phyloP scores from a whole-genome alignment of 192 early-diverging fungal species.

The Backusella australiensis region DNA sequence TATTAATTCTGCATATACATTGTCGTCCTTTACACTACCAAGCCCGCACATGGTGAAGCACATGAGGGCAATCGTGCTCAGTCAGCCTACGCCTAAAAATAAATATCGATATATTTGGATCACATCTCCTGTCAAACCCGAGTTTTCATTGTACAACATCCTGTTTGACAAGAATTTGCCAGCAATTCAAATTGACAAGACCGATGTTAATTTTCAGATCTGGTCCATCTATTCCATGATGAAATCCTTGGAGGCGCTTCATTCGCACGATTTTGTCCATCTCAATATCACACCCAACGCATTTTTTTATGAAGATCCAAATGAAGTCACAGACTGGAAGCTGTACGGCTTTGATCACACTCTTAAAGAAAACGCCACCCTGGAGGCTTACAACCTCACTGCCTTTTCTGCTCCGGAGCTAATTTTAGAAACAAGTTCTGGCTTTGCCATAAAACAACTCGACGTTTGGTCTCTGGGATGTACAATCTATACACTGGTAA shows the following conservation, averaged over 20 bases:
- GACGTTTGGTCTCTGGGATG: slow-evolving; percentile 5
- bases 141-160: not conserved
- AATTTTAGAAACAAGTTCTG: not conserved
- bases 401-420: not conserved
- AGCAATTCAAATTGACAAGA: not conserved
- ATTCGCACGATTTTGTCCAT: not conserved
- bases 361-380: not conserved
- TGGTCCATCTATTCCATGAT: slow-evolving; percentile 12
- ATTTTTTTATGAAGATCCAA: slow-evolving; percentile 6
- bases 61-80: not conserved
- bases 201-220: not conserved
- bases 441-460: not conserved
- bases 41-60: not conserved
- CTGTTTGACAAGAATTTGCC: not conserved
- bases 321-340: not conserved
- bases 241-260: not conserved
- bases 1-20: not conserved
- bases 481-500: not conserved
- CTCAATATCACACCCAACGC: not conserved
- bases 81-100: not conserved
- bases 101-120: slow-evolving; percentile 15
- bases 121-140: slow-evolving; percentile 10
- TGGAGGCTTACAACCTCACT: not conserved
- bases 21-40: not conserved
- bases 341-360: not conserved